Percentiles rank a stretch among this genome's conserved stretches.
Conservation (phyloP, 2,329 filamentous ascomycete species). For the Penicillium italicum region DNA sequence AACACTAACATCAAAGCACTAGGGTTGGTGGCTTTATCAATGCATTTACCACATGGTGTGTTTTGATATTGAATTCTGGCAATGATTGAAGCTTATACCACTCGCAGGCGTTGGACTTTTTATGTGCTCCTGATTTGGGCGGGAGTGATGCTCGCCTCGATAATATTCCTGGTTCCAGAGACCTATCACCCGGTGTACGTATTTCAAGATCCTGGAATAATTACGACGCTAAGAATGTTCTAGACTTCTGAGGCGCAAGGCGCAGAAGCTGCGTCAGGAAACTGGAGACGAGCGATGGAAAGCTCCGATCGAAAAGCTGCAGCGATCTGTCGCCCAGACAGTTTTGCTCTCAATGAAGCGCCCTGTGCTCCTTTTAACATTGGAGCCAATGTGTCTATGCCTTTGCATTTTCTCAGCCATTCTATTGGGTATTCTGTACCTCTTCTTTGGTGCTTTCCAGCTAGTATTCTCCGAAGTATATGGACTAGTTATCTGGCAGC, state of each 20-base stretch:
- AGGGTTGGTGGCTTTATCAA: conserved; percentile 75
- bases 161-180: conserved; percentile 75
- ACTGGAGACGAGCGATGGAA: conserved; percentile 75
- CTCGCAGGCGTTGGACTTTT: conserved; percentile 69
- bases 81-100: conserved; percentile 4
- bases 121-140: conserved; percentile 83
- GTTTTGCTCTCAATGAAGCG: conserved; percentile 57
- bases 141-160: conserved; percentile 58
- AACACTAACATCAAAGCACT: conserved; percentile 32
- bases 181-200: conserved; percentile 65
- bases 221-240: conserved; percentile 42
- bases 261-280: conserved; percentile 63
- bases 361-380: conserved; percentile 75
- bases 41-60: conserved; percentile 62
- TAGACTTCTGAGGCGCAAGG: conserved; percentile 66
- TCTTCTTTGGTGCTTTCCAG: conserved; percentile 86
- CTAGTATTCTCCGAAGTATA: conserved; percentile 73
- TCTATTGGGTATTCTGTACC: conserved; percentile 80
- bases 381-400: conserved; percentile 80
- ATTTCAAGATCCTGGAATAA: not conserved
- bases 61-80: not conserved
- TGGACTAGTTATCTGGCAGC: conserved; percentile 73
- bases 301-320: conserved; percentile 70
- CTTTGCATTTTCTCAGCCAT: conserved; percentile 81
- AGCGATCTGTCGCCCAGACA: conserved; percentile 63